A percentile compares a stretch with the other conserved stretches of the same genome.
Evolutionary conservation across 768 basidiomycete genomes (phyloP).

Genomic region (Podaxis sp.): DNA sequence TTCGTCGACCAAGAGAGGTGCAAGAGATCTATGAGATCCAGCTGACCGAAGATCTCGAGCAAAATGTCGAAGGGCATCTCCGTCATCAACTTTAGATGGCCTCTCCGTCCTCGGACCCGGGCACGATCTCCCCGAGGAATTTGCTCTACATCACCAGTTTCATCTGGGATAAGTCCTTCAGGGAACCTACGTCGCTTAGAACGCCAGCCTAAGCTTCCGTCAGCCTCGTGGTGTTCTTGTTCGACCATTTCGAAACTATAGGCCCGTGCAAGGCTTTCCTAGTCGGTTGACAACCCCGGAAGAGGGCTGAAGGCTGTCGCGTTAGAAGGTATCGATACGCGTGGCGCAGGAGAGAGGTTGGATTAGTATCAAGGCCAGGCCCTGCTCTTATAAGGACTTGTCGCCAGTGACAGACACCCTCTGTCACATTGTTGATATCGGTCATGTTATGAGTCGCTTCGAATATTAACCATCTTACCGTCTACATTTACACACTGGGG

Average conservation of each 20-base stretch:
- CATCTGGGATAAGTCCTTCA: neutral
- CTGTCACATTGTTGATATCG: too few species aligned
- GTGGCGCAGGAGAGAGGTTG: too few species aligned
- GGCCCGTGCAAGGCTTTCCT: too few species aligned
- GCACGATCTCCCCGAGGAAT: neutral
- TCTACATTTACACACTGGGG: too few species aligned
- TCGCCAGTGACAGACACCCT: too few species aligned
- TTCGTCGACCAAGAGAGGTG: slow-evolving; percentile 33
- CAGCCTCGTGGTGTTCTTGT: neutral
- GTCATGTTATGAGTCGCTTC: too few species aligned
- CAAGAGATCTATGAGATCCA: slow-evolving; percentile 32
- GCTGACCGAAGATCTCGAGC: slow-evolving; percentile 30
- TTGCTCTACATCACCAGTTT: neutral
- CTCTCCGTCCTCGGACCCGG: neutral
- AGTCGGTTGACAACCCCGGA: too few species aligned
- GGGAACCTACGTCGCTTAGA: neutral
- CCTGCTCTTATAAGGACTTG: too few species aligned
- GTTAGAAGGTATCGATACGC: too few species aligned
- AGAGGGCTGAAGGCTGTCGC: too few species aligned
- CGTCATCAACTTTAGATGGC: slow-evolving; percentile 6
- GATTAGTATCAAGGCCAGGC: too few species aligned
- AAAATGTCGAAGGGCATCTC: slow-evolving; percentile 15
- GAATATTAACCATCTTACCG: too few species aligned
- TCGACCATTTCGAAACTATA: neutral
- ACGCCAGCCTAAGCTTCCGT: neutral